A percentile compares a stretch with the other conserved stretches of the same genome.
Conservation (phyloP, 1,284 basidiomycete genomes). For the Hypsizygus ulmarius region DNA sequence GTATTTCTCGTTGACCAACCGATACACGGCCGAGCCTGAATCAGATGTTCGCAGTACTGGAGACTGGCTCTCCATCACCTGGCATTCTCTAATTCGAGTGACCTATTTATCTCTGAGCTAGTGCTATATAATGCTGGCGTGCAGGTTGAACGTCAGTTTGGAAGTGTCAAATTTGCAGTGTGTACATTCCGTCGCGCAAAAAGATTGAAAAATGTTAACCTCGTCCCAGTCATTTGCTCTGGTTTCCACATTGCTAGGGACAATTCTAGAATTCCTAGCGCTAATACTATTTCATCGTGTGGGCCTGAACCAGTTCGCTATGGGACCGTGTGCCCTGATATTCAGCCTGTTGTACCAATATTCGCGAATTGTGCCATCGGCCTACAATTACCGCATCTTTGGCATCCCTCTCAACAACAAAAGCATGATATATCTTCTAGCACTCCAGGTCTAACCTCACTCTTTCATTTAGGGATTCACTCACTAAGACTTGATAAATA, state of each 20-base stretch:
- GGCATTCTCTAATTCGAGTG: conserved; percentile 81
- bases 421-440: conserved; percentile 65
- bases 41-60: conserved; percentile 68
- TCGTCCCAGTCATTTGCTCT: conserved; percentile 67
- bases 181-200: conserved; percentile 28
- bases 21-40: conserved; percentile 23
- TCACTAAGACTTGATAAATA: conserved; percentile 27
- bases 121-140: conserved; percentile 74
- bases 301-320: conserved; percentile 69
- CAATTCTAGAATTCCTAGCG: conserved; percentile 61
- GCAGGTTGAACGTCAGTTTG: conserved; percentile 82
- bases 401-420: conserved; percentile 78
- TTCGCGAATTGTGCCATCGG: conserved; percentile 69
- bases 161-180: conserved; percentile 86
- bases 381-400: conserved; percentile 75
- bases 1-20: conserved; percentile 3
- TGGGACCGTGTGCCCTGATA: conserved; percentile 71
- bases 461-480: conserved; percentile 5
- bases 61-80: conserved; percentile 74
- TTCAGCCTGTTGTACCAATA: conserved; percentile 82
- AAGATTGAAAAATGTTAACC: conserved; percentile 5
- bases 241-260: conserved; percentile 63
- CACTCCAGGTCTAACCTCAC: conserved; percentile 51
- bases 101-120: conserved; percentile 77
- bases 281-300: conserved; percentile 62